These are phyloP conservation scores for Gremmenia infestans DNA, from an alignment of 2,329 filamentous ascomycete genomes.

Conservation along the genomic window DNA sequence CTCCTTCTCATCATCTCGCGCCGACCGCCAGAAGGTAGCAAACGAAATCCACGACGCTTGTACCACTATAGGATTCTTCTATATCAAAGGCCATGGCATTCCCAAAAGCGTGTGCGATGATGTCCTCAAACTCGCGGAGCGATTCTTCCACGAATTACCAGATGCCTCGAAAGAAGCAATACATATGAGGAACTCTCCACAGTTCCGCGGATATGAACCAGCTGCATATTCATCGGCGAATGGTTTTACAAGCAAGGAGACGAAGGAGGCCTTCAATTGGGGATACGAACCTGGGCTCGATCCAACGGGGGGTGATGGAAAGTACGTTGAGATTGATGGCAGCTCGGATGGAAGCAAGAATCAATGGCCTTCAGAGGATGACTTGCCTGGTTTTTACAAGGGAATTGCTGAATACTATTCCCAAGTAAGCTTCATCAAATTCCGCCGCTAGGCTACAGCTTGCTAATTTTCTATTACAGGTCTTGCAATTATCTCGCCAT, in stretches of 20 bases:
- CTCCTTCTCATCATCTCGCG: constrained; percentile 25
- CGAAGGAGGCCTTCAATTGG: constrained; percentile 39
- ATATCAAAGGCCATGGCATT: constrained; percentile 43
- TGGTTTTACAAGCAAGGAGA: constrained; percentile 39
- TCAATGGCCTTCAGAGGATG: constrained; percentile 26
- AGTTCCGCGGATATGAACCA: constrained; percentile 45
- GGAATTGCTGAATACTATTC: constrained; percentile 29
- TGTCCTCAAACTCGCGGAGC: constrained; percentile 38
- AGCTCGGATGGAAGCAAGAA: constrained; percentile 21
- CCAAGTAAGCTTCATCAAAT: constrained; percentile 10
- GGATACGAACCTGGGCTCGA: constrained; percentile 30
- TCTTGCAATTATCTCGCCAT: constrained; percentile 35
- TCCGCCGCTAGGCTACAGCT: background rate
- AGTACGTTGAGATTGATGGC: constrained; percentile 31
- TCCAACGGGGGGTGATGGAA: constrained; percentile 28
- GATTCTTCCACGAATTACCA: constrained; percentile 44
- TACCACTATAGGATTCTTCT: constrained; percentile 29
- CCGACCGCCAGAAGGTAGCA: constrained; percentile 24
- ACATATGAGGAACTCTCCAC: constrained; percentile 35
- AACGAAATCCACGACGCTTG: constrained; percentile 27
- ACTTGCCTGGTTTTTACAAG: constrained; percentile 28
- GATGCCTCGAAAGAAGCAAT: constrained; percentile 39
- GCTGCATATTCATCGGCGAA: constrained; percentile 43
- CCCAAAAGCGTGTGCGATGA: constrained; percentile 35
- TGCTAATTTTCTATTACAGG: constrained; percentile 4